Evolutionary conservation across 2,329 filamentous ascomycete genomes (phyloP).

Genomic region (Trichoderma arundinaceum): DNA sequence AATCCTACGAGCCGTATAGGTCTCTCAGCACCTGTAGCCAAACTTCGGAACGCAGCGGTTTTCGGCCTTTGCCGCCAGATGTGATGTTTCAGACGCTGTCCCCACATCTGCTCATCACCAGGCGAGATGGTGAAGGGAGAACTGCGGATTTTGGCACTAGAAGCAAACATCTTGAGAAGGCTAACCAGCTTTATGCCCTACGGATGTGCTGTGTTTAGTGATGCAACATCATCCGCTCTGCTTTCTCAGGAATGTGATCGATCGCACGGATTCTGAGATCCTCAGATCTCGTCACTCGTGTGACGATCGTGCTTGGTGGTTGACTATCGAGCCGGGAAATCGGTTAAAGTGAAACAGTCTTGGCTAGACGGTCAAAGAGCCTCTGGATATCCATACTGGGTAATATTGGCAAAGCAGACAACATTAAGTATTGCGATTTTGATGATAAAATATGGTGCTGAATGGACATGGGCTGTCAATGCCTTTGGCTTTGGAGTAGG

Average conservation of each 20-base stretch:
- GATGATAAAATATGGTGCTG: background rate
- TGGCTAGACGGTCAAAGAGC: background rate
- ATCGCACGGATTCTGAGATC: background rate
- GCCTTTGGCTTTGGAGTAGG: background rate
- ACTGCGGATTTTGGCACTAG: background rate
- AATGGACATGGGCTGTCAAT: background rate
- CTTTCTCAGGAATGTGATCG: background rate
- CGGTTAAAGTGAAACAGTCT: conserved; percentile 25
- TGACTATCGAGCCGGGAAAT: conserved; percentile 1
- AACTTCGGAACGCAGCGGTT: background rate
- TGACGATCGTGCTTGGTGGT: background rate
- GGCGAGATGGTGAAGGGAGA: background rate
- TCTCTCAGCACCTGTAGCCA: background rate
- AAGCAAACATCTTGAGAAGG: background rate
- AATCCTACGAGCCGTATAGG: no score
- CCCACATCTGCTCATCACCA: background rate
- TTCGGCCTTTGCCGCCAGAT: background rate
- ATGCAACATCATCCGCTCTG: background rate
- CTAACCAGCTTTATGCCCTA: no score
- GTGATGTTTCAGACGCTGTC: background rate
- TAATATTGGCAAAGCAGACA: no score
- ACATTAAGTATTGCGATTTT: no score
- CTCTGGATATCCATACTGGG: no score
- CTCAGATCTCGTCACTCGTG: background rate
- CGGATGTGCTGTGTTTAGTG: background rate